These are phyloP conservation scores for Acanthamoeba healyi DNA, from an alignment of 208 protist genomes.

Conservation along the genomic window DNA sequence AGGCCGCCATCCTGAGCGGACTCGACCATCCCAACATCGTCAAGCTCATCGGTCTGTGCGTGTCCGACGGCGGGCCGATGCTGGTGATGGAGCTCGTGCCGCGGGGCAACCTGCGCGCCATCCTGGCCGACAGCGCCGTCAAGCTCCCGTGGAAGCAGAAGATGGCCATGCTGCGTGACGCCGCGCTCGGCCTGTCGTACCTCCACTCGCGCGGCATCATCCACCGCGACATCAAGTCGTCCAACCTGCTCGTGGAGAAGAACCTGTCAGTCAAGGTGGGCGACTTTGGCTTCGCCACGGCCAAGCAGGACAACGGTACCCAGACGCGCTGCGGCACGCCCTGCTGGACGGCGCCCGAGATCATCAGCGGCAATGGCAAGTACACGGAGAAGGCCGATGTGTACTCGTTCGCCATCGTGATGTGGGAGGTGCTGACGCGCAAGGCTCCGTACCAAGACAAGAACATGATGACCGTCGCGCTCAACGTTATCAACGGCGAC, in stretches of 20 bases:
- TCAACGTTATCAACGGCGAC: conserved; percentile 42
- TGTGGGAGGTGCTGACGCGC: conserved; percentile 69
- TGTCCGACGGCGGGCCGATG: conserved; percentile 72
- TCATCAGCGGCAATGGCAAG: conserved; percentile 33
- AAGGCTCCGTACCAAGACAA: conserved; percentile 9
- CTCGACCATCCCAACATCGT: conserved; percentile 10
- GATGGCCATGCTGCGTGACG: conserved; percentile 58
- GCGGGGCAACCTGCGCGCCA: conserved; percentile 75
- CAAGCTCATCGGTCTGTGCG: neutral
- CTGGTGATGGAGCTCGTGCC: conserved; percentile 85
- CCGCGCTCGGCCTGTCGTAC: conserved; percentile 25
- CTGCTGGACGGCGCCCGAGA: conserved; percentile 53
- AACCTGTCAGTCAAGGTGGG: conserved; percentile 16
- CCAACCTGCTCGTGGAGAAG: conserved; percentile 60
- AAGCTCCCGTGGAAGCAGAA: conserved; percentile 13
- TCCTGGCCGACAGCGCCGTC: conserved; percentile 76
- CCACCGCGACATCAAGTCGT: conserved; percentile 74
- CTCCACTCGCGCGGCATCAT: conserved; percentile 46
- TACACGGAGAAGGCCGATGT: conserved; percentile 57
- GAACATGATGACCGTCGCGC: conserved; percentile 44
- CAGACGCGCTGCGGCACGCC: conserved; percentile 67
- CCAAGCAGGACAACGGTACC: conserved; percentile 71
- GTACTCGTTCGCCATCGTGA: conserved; percentile 69
- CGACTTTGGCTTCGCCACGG: conserved; percentile 68
- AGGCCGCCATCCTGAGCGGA: conserved; percentile 12